phyloP scores from a whole-genome alignment of 2,329 filamentous ascomycete genomes.

The Fusarium lyarnte region DNA sequence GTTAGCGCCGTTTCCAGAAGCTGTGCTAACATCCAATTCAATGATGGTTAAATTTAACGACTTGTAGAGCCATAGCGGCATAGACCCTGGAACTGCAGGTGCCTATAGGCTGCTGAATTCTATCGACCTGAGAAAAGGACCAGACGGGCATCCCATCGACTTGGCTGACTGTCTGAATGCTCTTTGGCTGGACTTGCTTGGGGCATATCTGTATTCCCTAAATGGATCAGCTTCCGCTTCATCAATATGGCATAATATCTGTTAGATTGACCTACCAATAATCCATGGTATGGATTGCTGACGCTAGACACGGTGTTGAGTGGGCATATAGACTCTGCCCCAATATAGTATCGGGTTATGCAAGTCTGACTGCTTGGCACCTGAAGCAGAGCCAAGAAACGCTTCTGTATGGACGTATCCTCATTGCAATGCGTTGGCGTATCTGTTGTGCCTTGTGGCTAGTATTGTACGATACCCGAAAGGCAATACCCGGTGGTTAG shows the following conservation, averaged over 20 bases:
- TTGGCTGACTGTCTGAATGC: background rate
- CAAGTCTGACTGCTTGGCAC: constrained; percentile 11
- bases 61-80: background rate
- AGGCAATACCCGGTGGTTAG: background rate
- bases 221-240: background rate
- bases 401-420: background rate
- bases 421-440: constrained; percentile 2
- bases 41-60: constrained; percentile 6
- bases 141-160: background rate
- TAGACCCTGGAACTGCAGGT: background rate
- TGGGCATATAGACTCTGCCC: background rate
- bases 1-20: constrained; percentile 13
- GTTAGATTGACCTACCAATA: background rate
- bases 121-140: background rate
- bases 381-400: constrained; percentile 6
- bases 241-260: background rate
- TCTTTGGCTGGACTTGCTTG: constrained; percentile 16
- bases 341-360: background rate
- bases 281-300: background rate
- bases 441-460: background rate
- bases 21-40: background rate
- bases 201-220: constrained; percentile 3
- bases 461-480: constrained; percentile 10
- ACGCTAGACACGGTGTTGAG: background rate
- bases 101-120: background rate